Base-by-base conservation (phyloP, 169 alveolate genomes). In the Toxoplasma gondii region DNA sequence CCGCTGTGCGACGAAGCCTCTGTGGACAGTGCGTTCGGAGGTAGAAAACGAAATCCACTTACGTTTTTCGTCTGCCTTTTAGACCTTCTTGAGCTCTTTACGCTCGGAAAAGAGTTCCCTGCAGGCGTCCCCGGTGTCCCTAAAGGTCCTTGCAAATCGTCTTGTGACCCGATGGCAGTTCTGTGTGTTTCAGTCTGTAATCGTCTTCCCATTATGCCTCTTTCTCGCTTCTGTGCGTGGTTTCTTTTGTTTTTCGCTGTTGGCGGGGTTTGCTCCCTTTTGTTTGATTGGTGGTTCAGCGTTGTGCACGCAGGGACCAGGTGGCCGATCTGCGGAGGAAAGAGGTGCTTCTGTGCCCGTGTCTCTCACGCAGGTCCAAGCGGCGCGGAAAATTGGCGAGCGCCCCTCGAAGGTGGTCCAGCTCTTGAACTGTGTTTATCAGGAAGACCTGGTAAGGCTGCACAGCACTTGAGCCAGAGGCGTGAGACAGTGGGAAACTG, bases 341-440 rank as follows among this genome's bases (percentile, higher is more conserved):
- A 12, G 58, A 12, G 12, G 12, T 27, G 74, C 29, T 16, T 64
- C 34, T 64, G 74, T 1, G 74, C 16, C 91, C 29, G 41, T 22
- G 78, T 1, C 9, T 36, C 44, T 29, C 31, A 0, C 41, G 90
- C 98, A 97, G 96, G 96, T 98, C 91, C 98, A 97, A 91, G 97
- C 98, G 17, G 98, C 98, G 43, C 96, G 98, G 74, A 96, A 96
- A 64, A 94, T 96, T 1, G 99, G 99, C 10, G 97, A 97, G 38
- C 95, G 96, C 87, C 98, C 98, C 34, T 96, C 98, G 31, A 94
- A 96, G 36, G 98, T 98, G n/a, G 98, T 98, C 53, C 99, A 98
- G 86, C 97, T 98, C 49, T 96, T 98, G 45, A 98, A 98, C 94
- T 96, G 97, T 58, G 98, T 97, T 38, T 98, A 96, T 93, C 99